A percentile compares a stretch with the other conserved stretches of the same genome.
phyloP scores from a whole-genome alignment of 2,329 filamentous ascomycete species.

The Sporothrix protearum region DNA sequence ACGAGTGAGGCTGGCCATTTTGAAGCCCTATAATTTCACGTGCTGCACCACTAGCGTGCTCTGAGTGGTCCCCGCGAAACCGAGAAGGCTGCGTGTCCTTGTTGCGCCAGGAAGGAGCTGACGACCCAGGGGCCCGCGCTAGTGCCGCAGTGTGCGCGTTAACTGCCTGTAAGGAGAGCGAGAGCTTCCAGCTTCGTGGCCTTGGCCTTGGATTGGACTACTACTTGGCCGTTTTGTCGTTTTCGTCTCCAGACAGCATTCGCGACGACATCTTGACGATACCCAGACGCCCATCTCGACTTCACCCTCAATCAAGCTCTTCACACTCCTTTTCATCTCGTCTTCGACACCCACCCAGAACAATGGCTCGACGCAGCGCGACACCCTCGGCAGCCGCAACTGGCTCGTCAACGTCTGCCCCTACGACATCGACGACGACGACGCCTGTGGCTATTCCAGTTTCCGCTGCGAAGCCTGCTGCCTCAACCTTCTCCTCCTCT shows the following conservation, averaged over 20 bases:
- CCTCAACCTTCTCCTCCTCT: background rate
- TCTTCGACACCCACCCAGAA: background rate
- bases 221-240: background rate
- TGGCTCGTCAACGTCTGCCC: background rate
- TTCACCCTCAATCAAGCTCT: background rate
- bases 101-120: constrained; percentile 11
- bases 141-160: constrained; percentile 3
- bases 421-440: constrained; percentile 6
- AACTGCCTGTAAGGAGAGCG: too few species aligned
- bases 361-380: constrained; percentile 22
- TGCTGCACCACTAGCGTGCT: background rate
- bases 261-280: background rate
- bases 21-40: constrained; percentile 21
- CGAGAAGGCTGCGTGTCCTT: constrained; percentile 29
- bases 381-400: constrained; percentile 17
- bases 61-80: background rate
- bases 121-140: constrained; percentile 14
- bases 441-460: background rate
- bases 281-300: background rate
- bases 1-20: background rate
- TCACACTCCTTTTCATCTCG: background rate
- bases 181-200: constrained; percentile 18
- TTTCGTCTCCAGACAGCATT: background rate
- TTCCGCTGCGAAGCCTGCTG: background rate
- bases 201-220: background rate